Conservation (phyloP, 345 rosid species). For the Linum tenue region DNA sequence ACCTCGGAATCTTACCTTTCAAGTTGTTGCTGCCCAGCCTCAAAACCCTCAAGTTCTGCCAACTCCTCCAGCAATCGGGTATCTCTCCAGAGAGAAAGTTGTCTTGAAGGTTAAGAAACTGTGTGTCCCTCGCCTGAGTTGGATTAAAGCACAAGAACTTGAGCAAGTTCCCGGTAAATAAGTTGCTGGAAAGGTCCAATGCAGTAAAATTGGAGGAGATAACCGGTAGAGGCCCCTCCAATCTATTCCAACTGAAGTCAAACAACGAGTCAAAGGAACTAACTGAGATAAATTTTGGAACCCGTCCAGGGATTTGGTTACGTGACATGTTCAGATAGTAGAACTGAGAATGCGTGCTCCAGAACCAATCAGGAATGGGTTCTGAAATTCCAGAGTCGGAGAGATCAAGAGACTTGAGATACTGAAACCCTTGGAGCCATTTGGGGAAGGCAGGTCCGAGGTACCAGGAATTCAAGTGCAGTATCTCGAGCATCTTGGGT, state of each 20-base stretch:
- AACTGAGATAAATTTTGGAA: no score
- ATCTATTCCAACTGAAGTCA: neutral
- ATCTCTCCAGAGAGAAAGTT: neutral
- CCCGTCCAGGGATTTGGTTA: no score
- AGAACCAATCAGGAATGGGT: neutral
- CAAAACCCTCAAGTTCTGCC: neutral
- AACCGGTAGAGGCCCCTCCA: neutral
- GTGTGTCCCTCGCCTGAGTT: neutral
- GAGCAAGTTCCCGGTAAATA: neutral
- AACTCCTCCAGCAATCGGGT: neutral
- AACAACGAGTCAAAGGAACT: neutral
- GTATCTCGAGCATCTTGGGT: neutral
- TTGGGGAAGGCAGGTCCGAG: conserved; percentile 5
- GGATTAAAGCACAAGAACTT: neutral
- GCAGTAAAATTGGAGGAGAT: neutral
- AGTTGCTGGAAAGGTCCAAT: neutral
- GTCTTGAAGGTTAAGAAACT: neutral
- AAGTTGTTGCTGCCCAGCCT: conserved; percentile 14
- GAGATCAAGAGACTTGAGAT: neutral
- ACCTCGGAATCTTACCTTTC: conserved; percentile 15
- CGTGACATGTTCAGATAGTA: neutral
- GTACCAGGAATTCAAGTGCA: neutral
- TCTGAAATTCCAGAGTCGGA: neutral
- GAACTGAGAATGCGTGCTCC: neutral
- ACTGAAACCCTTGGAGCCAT: conserved; percentile 6